Evolutionary conservation across 805 yeast genomes (phyloP), one percentile per base, ranked within the genome.

Genomic region (Barnettozyma sucrosica): DNA sequence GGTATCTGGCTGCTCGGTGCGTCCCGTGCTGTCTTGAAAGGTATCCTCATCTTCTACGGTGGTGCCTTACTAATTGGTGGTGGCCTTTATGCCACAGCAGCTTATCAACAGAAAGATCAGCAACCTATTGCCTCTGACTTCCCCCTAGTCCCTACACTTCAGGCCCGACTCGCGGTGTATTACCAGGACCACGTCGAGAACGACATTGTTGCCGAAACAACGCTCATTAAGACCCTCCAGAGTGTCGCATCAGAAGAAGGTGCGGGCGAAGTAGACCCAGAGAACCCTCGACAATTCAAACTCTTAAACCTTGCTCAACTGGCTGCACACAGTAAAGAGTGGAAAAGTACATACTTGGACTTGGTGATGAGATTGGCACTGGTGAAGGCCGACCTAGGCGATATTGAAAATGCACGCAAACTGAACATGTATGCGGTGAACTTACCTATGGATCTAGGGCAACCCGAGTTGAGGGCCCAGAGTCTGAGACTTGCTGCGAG

Each of bases 321-420:
- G 16, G 50, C 57, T 9, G 50, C 53, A 45, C 62, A 57, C 42
- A 53, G 53, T 41, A 60, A 63, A 24, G 62, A 57, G 41, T 65
- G 67, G 53, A 64, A 67, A 49, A 30, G 57, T 4, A 50, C 56
- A 0, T 72, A 70, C 48, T 44, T 72, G 14, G 75, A 74, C 55
- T 52, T 74, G 10, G 52, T 73, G 5, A 44, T 69, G 7, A 61
- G 77, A 52, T 63, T 65, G 51, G 72, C 74, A 0, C 39, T 71
- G 23, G 63, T 71, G 1, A 58, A 67, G 45, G 57, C 53, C 4
- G 59, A 58, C 24, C 19, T 45, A 5, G 64, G 63, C 1, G 61
- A 66, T 28, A 18, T 57, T 1, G 57, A 56, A 5, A 56, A 58
- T 5, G 56, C 64, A 13, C 52, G 58, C 20, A 51, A 55, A 18